These are phyloP conservation scores for Neurospora terricola DNA, from an alignment of 495 filamentous ascomycete genomes.

Conservation along the genomic window DNA sequence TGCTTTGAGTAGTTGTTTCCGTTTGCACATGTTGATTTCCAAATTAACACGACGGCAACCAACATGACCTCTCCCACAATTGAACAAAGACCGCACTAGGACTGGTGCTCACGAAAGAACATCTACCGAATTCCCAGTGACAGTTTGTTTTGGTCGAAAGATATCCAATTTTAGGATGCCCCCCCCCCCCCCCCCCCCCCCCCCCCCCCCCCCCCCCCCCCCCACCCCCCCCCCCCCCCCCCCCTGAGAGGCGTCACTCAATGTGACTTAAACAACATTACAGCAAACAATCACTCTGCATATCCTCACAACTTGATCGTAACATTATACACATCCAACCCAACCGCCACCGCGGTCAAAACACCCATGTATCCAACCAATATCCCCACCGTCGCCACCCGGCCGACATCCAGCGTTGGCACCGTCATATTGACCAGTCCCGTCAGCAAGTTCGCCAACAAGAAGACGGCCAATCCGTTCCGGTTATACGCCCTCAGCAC, in stretches of 20 bases:
- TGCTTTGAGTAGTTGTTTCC: not conserved
- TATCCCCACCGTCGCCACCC: slow-evolving; percentile 57
- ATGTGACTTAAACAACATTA: not conserved
- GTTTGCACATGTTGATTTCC: not conserved
- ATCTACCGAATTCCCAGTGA: too few relatives aligned
- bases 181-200: too few relatives aligned
- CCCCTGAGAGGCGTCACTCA: not conserved
- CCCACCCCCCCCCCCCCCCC: too few relatives aligned
- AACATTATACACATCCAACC: slow-evolving; percentile 59
- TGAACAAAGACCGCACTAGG: too few relatives aligned
- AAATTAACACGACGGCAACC: not conserved
- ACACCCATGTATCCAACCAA: slow-evolving; percentile 59
- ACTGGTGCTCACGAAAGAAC: too few relatives aligned
- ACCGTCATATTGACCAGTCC: slow-evolving; percentile 80
- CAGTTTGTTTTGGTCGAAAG: too few relatives aligned
- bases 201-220: too few relatives aligned
- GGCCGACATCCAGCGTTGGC: slow-evolving; percentile 61
- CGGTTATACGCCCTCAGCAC: slow-evolving; percentile 77
- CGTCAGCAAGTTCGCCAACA: slow-evolving; percentile 82
- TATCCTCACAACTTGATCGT: slow-evolving; percentile 57
- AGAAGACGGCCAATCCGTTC: slow-evolving; percentile 78
- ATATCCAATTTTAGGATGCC: too few relatives aligned
- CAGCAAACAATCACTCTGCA: not conserved
- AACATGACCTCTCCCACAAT: not conserved
- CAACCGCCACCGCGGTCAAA: slow-evolving; percentile 58